Base-by-base conservation (phyloP, 163 green algal species). In the Chlamydomonas reinhardtii region DNA sequence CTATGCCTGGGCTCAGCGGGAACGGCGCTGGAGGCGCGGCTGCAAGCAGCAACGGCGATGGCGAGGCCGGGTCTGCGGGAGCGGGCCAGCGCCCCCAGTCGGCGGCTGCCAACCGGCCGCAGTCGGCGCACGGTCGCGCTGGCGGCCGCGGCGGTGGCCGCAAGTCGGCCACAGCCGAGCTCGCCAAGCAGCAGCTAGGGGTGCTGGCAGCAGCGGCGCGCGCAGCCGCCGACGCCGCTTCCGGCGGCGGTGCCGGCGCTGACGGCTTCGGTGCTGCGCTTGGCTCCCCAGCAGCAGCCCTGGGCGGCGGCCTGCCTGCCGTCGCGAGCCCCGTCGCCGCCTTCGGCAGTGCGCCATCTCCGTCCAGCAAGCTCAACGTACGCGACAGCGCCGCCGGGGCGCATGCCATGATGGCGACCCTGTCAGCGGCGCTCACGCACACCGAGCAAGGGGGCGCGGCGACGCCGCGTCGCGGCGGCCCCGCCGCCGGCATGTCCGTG, bases 101-200 rank as follows among this genome's bases (percentile, higher is more conserved):
- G 24, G 62, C 62, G 27, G 77, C 64, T n/a, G 43, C 11, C 48
- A 84, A 32, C 31, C 66, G 66, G 6, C 77, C 77, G 19, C 24
- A 70, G 20, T 66, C 59, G 8, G 31, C 17, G 31, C 32, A 34
- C 39, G 25, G 64, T 43, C 20, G 76, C 27, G 35, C 4, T 5
- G 66, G 16, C 27, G 76, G 34, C 62, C 34, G 29, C 17, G 27
- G 68, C 39, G n/a, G 35, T 15, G 14, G 19, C 0, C 80, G 54
- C 11, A 32, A 29, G 14, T 54, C 70, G 70, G 56, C 29, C 15
- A 61, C 70, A 0, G 32, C 52, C 32, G 70, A 79, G 35, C 27
- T 86, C 2, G 80, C 80, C 2, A 32, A 59, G 35, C 80, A 86
- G 56, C 80, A 86, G 70, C 70, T 86, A 16, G 76, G 25, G 12